Evolutionary conservation across 768 basidiomycete species (phyloP).

Genomic region (Rhodosporidiobolus sp.): DNA sequence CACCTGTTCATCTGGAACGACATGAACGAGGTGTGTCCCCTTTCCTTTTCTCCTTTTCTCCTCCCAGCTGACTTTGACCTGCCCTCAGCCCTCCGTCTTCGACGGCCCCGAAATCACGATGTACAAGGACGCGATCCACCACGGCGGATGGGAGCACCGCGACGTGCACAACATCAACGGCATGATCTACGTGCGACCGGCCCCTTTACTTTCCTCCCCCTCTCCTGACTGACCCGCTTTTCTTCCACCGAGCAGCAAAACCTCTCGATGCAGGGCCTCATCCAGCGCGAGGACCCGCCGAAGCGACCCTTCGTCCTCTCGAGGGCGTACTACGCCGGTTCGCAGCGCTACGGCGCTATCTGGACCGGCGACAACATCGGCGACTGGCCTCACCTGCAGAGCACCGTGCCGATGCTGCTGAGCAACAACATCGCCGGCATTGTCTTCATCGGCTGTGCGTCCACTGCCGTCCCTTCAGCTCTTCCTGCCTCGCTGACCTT

Average conservation of each 20-base stretch:
- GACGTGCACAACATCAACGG: slow-evolving; percentile 98
- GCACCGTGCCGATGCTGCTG: slow-evolving; percentile 88
- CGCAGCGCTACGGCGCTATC: slow-evolving; percentile 92
- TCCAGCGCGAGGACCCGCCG: slow-evolving; percentile 67
- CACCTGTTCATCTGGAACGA: slow-evolving; percentile 96
- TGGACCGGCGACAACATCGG: slow-evolving; percentile 99
- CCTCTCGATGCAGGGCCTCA: slow-evolving; percentile 73
- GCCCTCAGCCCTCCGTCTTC: slow-evolving; percentile 84
- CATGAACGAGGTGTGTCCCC: slow-evolving; percentile 82
- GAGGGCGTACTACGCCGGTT: slow-evolving; percentile 89
- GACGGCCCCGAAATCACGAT: slow-evolving; percentile 94
- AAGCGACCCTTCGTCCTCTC: slow-evolving; percentile 93
- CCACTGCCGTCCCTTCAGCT: not conserved
- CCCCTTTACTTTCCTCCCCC: not conserved
- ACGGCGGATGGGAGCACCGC: slow-evolving; percentile 96
- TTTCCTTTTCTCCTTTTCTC: not conserved
- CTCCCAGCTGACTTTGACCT: not conserved
- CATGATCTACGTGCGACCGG: slow-evolving; percentile 65
- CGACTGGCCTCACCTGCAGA: slow-evolving; percentile 95
- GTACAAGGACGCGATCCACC: slow-evolving; percentile 72
- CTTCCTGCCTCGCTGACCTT: slow-evolving; percentile 8
- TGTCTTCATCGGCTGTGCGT: slow-evolving; percentile 84
- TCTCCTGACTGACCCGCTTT: not conserved
- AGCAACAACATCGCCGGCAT: slow-evolving; percentile 84
- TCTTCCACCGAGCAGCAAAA: slow-evolving; percentile 61